Evolutionary conservation across 2,329 filamentous ascomycete genomes (phyloP).

Genomic region (Pseudogymnoascus sp.): DNA sequence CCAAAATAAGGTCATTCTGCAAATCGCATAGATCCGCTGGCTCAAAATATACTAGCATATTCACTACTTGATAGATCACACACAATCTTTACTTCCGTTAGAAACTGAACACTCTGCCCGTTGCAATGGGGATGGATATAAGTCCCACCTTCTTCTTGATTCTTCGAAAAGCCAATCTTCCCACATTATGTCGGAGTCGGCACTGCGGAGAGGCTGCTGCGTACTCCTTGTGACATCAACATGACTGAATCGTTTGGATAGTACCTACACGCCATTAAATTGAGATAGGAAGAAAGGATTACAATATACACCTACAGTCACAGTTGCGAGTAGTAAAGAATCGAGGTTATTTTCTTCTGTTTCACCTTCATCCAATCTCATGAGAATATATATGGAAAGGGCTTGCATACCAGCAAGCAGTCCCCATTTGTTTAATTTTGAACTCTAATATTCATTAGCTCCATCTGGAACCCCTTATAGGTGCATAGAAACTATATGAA

Average conservation of each 20-base stretch:
- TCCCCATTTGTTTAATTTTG: constrained; percentile 29
- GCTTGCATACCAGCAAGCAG: constrained; percentile 36
- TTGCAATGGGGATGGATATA: constrained; percentile 9
- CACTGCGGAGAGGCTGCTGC: constrained; percentile 15
- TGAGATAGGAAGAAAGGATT: not conserved
- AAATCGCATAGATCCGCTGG: constrained; percentile 31
- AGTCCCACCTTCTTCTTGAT: constrained; percentile 29
- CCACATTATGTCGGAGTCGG: constrained; percentile 26
- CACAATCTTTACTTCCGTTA: constrained; percentile 27
- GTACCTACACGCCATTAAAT: constrained; percentile 12
- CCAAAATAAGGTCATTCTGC: constrained; percentile 29
- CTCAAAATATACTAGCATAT: constrained; percentile 36
- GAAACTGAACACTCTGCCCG: constrained; percentile 1
- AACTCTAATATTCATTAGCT: constrained; percentile 21
- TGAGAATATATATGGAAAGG: constrained; percentile 35
- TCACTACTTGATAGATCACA: constrained; percentile 32
- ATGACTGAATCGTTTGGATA: constrained; percentile 14
- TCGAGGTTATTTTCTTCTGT: constrained; percentile 36
- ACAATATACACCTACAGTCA: constrained; percentile 25
- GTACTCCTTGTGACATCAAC: constrained; percentile 14
- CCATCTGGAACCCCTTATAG: not conserved
- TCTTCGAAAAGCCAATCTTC: constrained; percentile 35
- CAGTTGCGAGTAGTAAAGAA: constrained; percentile 27
- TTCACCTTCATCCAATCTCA: constrained; percentile 36
- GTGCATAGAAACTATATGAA: constrained; percentile 9